phyloP scores from a whole-genome alignment of 805 yeast species.

The Zygosaccharomyces gambellarensis region DNA sequence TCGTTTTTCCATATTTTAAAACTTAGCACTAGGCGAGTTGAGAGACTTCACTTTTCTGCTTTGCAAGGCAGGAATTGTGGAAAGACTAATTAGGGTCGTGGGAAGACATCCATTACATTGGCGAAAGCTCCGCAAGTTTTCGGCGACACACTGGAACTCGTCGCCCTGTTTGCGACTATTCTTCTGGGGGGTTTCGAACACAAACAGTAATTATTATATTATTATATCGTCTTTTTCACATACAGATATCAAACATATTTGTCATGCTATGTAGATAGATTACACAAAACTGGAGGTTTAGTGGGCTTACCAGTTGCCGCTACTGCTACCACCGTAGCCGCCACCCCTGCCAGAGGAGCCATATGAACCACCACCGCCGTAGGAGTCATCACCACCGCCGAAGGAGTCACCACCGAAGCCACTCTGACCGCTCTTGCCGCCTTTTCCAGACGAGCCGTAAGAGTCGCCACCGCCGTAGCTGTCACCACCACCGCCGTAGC shows the following conservation, averaged over 20 bases:
- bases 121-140: too few species aligned
- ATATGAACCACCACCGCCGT: slow-evolving; percentile 15
- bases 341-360: slow-evolving; percentile 10
- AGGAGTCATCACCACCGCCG: slow-evolving; percentile 14
- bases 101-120: too few species aligned
- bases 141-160: too few species aligned
- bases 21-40: too few species aligned
- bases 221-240: background rate
- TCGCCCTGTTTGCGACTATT: too few species aligned
- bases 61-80: too few species aligned
- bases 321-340: slow-evolving; percentile 5
- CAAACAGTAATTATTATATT: too few species aligned
- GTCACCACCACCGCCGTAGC: slow-evolving; percentile 11
- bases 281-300: background rate
- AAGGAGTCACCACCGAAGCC: slow-evolving; percentile 18
- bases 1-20: too few species aligned
- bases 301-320: slow-evolving; percentile 3
- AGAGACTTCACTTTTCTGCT: too few species aligned
- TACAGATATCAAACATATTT: background rate
- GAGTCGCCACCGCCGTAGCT: background rate
- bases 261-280: background rate
- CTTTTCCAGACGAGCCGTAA: slow-evolving; percentile 10
- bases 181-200: too few species aligned
- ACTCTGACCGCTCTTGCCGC: slow-evolving; percentile 20
- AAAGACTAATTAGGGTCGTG: too few species aligned